Percentiles rank a stretch among this genome's conserved stretches.
These are phyloP conservation scores for Trichophyton mentagrophytes DNA, from an alignment of 2,329 filamentous ascomycete species.

Conservation along the genomic window DNA sequence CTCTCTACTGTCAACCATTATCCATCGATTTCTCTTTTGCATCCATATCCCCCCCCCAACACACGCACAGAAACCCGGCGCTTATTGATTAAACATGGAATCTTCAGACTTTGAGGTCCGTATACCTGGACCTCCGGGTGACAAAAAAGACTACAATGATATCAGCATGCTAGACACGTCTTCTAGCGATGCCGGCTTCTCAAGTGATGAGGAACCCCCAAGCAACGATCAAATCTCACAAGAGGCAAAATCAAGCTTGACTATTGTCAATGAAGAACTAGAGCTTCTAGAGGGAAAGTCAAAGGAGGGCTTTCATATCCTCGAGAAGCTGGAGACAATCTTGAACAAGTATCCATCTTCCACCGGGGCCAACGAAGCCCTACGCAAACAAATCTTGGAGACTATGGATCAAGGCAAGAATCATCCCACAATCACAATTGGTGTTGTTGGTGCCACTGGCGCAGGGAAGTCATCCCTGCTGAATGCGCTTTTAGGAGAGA, in stretches of 20 bases:
- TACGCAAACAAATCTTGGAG: conserved; percentile 32
- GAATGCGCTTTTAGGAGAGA: conserved; percentile 51
- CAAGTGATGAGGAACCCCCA: no score
- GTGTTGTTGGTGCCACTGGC: conserved; percentile 50
- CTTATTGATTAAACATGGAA: no score
- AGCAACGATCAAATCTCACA: not conserved
- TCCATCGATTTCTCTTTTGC: no score
- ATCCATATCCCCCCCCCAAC: no score
- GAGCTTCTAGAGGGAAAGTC: not conserved
- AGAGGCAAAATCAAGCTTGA: not conserved
- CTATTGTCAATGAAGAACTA: not conserved
- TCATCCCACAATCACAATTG: conserved; percentile 39
- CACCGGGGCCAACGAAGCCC: conserved; percentile 25
- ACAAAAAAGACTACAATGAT: no score
- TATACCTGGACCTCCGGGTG: no score
- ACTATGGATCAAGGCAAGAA: conserved; percentile 29
- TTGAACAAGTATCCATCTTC: conserved; percentile 18
- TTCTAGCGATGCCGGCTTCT: no score
- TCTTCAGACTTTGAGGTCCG: no score
- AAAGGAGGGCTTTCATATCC: conserved; percentile 24
- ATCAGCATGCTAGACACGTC: no score
- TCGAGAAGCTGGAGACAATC: conserved; percentile 23
- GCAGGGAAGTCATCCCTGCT: conserved; percentile 51
- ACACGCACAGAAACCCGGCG: no score
- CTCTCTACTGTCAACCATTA: no score